Evolutionary conservation across 805 yeast genomes (phyloP), one percentile per base, ranked within the genome.

Genomic region (Torulaspora quercuum): DNA sequence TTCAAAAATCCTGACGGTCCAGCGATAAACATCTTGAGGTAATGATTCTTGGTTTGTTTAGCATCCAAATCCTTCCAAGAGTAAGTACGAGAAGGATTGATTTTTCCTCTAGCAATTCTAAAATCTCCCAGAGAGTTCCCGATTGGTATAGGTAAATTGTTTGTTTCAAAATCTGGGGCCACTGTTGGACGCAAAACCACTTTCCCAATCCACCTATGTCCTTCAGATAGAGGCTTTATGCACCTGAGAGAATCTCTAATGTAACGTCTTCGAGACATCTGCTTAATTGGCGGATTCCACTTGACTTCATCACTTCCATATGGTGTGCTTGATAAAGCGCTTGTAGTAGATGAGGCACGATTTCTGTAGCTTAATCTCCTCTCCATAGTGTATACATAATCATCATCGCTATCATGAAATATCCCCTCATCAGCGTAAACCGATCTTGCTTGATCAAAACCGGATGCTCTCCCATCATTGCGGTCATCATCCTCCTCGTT

Each of bases 211-310:
- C 83, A 78, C 6, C 65, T 46, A 27, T 76, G 78, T 29, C 72
- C 75, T 42, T 65, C 64, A 1, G 70, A 63, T 35, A 78, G 61
- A 3, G 80, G 73, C 46, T 68, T 73, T 16, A 78, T 73, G 45
- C 84, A 78, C 31, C 81, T 68, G 21, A 77, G 52, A 11, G 79
- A 70, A 51, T 76, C 76, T 29, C 72, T 65, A 27, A 72, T 63
- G 42, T 62, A 64, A 41, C 70, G 73, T 19, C 69, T 59, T 31
- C 64, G 55, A 2, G 69, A 48, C 16, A 55, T 48, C 13, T 49
- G 39, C 40, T 67, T 68, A 9, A 60, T 61, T 7, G 57, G 49
- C 1, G 82, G 82, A 5, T 47, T 52, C 82, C 82, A 78, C 48
- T 76, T 70, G 21, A 53, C 55, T 16, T 57, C 61, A 30, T 44